phyloP scores from a whole-genome alignment of 2,329 filamentous ascomycete species.

The Calonectria naviculata region DNA sequence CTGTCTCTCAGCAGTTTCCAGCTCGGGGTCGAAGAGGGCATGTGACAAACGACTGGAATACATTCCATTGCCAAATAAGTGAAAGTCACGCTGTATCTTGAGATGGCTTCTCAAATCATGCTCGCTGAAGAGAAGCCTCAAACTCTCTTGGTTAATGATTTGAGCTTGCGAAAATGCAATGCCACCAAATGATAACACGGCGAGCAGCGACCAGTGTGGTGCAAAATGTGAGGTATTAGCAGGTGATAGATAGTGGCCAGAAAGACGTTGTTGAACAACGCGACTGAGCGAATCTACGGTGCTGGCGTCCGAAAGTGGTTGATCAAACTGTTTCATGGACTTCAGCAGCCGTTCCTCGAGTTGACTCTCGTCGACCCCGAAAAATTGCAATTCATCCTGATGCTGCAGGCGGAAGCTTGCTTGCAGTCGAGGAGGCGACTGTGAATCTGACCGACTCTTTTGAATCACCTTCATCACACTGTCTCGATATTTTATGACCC shows the following conservation, averaged over 20 bases:
- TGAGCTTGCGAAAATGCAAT: slow-evolving; percentile 79
- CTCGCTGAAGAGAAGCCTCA: slow-evolving; percentile 78
- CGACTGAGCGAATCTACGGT: slow-evolving; percentile 50
- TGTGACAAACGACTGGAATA: slow-evolving; percentile 85
- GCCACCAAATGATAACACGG: slow-evolving; percentile 80
- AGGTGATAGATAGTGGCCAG: slow-evolving; percentile 36
- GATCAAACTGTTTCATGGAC: slow-evolving; percentile 60
- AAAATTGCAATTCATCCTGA: slow-evolving; percentile 52
- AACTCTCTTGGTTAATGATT: slow-evolving; percentile 80
- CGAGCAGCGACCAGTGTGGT: slow-evolving; percentile 69
- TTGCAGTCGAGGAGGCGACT: background rate
- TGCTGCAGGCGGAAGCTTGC: background rate
- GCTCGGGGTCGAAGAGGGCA: slow-evolving; percentile 85
- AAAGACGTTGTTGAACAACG: slow-evolving; percentile 55
- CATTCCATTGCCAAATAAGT: slow-evolving; percentile 85
- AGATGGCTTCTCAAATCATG: slow-evolving; percentile 81
- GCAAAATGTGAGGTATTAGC: slow-evolving; percentile 47
- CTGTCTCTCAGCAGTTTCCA: slow-evolving; percentile 81
- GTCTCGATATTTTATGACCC: slow-evolving; percentile 57
- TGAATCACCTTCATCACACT: slow-evolving; percentile 40
- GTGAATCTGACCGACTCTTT: slow-evolving; percentile 13
- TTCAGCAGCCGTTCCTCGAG: slow-evolving; percentile 60
- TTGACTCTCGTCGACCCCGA: slow-evolving; percentile 58
- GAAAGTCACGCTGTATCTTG: slow-evolving; percentile 80
- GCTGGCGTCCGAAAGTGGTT: slow-evolving; percentile 38